Conservation (phyloP, 2,329 filamentous ascomycete genomes). For the Hymenoscyphus occultus region DNA sequence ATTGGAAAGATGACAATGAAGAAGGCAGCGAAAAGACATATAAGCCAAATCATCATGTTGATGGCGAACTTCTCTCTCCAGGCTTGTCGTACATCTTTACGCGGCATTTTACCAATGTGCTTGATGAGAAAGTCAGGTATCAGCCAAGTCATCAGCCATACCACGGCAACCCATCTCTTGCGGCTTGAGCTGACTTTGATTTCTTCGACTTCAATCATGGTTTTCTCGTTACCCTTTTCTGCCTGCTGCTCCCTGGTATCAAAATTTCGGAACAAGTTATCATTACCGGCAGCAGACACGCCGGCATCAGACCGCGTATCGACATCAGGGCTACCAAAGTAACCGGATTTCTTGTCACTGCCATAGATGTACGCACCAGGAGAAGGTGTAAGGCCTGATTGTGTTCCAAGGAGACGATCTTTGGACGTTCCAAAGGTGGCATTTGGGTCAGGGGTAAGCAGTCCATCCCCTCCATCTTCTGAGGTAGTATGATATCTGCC, state of each 20-base stretch:
- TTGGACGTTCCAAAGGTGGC: constrained; percentile 58
- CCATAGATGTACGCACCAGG: constrained; percentile 61
- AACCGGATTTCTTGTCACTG: constrained; percentile 74
- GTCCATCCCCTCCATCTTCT: constrained; percentile 60
- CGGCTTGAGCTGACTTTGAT: constrained; percentile 72
- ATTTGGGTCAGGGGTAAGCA: constrained; percentile 52
- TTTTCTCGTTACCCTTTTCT: constrained; percentile 89
- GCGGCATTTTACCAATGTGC: constrained; percentile 76
- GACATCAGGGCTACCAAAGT: constrained; percentile 70
- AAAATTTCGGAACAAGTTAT: constrained; percentile 97
- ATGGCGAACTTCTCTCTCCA: constrained; percentile 98
- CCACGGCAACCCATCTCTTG: constrained; percentile 85
- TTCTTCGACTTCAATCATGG: constrained; percentile 87
- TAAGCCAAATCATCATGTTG: constrained; percentile 94
- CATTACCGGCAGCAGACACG: constrained; percentile 82
- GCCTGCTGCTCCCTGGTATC: constrained; percentile 93
- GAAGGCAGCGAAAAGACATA: constrained; percentile 75
- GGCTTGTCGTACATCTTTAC: constrained; percentile 90
- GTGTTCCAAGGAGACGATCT: constrained; percentile 52
- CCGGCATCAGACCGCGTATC: constrained; percentile 90
- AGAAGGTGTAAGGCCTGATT: constrained; percentile 49
- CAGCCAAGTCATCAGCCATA: constrained; percentile 81
- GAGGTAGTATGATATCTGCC: constrained; percentile 54
- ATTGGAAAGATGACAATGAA: constrained; percentile 86
- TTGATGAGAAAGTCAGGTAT: constrained; percentile 82